These are phyloP conservation scores for Ogataea wickerhamii DNA, from an alignment of 805 yeast genomes.

Conservation along the genomic window DNA sequence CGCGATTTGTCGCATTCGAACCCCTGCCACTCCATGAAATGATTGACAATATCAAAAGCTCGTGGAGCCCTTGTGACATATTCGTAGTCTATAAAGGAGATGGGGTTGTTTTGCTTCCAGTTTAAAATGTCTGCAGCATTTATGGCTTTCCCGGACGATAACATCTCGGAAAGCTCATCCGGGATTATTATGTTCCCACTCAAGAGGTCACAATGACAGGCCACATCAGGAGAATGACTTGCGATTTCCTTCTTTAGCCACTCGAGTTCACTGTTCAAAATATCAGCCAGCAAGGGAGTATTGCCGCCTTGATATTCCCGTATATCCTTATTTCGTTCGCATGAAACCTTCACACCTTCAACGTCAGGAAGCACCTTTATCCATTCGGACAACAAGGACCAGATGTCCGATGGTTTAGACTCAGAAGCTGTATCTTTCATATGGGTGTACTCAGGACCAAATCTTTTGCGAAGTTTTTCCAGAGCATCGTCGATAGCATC, in stretches of 20 bases:
- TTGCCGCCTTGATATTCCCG: conserved; percentile 12
- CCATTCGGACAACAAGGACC: conserved; percentile 65
- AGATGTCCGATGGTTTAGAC: conserved; percentile 41
- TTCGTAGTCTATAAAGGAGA: conserved; percentile 67
- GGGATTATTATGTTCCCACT: conserved; percentile 73
- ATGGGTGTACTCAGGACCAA: conserved; percentile 3
- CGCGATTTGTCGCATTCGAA: conserved; percentile 61
- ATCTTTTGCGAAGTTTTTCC: conserved; percentile 34
- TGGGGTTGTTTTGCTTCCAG: conserved; percentile 32
- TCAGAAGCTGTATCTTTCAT: conserved; percentile 4
- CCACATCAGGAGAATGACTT: conserved; percentile 50
- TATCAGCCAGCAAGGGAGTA: conserved; percentile 27
- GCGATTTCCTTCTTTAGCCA: conserved; percentile 49
- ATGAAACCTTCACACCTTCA: conserved; percentile 35
- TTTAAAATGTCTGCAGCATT: conserved; percentile 9
- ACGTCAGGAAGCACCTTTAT: conserved; percentile 55
- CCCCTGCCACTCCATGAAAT: conserved; percentile 80
- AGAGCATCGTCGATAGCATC: conserved; percentile 47
- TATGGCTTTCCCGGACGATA: conserved; percentile 22
- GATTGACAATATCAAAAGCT: conserved; percentile 72
- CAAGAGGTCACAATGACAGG: conserved; percentile 68
- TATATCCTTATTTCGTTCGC: conserved; percentile 34
- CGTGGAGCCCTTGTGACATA: conserved; percentile 70
- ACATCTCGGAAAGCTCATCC: conserved; percentile 27
- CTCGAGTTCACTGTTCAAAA: conserved; percentile 46